Conservation (phyloP, 2,329 filamentous ascomycete genomes). For the Myotisia sp. region DNA sequence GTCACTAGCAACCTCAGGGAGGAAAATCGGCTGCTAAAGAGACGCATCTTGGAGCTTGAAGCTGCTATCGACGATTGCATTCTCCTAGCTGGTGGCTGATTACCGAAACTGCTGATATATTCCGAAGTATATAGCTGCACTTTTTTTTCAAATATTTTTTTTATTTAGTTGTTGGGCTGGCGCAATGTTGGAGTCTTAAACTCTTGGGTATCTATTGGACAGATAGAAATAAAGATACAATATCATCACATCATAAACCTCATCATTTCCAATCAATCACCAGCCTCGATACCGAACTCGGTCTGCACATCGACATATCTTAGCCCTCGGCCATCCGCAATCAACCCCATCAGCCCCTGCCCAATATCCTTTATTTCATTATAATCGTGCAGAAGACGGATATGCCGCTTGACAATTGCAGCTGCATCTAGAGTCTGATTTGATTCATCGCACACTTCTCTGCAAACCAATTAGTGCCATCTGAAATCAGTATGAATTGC, state of each 20-base stretch:
- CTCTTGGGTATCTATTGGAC: background rate
- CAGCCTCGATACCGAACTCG: slow-evolving; percentile 26
- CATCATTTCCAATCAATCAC: slow-evolving; percentile 19
- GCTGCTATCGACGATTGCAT: slow-evolving; percentile 43
- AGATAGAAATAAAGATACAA: slow-evolving; percentile 2
- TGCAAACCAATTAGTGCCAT: slow-evolving; percentile 1
- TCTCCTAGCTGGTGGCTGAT: slow-evolving; percentile 32
- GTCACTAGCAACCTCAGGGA: slow-evolving; percentile 38
- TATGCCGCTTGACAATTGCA: slow-evolving; percentile 46
- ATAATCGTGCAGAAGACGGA: slow-evolving; percentile 51
- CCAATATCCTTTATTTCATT: slow-evolving; percentile 59
- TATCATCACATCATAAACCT: slow-evolving; percentile 1
- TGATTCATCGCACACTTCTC: background rate
- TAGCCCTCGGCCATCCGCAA: slow-evolving; percentile 50
- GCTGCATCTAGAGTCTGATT: slow-evolving; percentile 28
- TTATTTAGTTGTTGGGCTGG: no score
- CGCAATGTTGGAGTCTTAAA: no score
- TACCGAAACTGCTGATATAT: background rate
- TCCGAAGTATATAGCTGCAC: no score
- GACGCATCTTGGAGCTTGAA: slow-evolving; percentile 40
- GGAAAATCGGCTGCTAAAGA: slow-evolving; percentile 41
- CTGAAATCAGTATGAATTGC: background rate
- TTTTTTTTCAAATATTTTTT: no score
- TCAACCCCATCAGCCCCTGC: slow-evolving; percentile 50
- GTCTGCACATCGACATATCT: slow-evolving; percentile 33